phyloP scores from a whole-genome alignment of 805 yeast species.

The Metschnikowia lachancei region DNA sequence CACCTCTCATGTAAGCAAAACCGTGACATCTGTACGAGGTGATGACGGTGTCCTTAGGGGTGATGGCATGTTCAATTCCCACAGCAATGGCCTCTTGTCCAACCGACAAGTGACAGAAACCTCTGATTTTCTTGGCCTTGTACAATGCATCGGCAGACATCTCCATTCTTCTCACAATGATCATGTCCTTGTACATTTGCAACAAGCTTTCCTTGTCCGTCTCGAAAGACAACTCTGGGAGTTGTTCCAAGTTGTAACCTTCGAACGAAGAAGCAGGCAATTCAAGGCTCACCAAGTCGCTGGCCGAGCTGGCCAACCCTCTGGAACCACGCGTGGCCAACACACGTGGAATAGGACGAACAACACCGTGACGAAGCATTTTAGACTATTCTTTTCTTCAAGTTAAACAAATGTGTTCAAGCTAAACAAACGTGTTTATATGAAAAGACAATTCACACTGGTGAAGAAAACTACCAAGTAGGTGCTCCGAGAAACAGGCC shows the following conservation, averaged over 20 bases:
- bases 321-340: constrained; percentile 26
- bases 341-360: constrained; percentile 20
- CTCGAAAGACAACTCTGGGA: constrained; percentile 68
- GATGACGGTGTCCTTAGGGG: constrained; percentile 80
- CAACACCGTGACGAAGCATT: constrained; percentile 21
- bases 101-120: constrained; percentile 96
- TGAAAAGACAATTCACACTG: too few relatives aligned
- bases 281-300: constrained; percentile 47
- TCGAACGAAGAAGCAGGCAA: constrained; percentile 83
- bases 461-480: constrained; percentile 1
- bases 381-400: constrained; percentile 11
- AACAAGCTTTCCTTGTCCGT: constrained; percentile 78
- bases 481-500: background rate
- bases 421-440: too few relatives aligned
- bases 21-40: constrained; percentile 99
- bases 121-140: constrained; percentile 97
- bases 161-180: constrained; percentile 92
- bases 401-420: too few relatives aligned
- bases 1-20: constrained; percentile 94
- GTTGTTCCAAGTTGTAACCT: constrained; percentile 69
- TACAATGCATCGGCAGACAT: constrained; percentile 98
- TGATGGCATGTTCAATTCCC: constrained; percentile 94
- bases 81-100: constrained; percentile 99
- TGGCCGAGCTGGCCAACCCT: constrained; percentile 34
- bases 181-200: constrained; percentile 96